Evolutionary conservation across 2,329 filamentous ascomycete genomes (phyloP).

Genomic region (Ascochyta pisi): DNA sequence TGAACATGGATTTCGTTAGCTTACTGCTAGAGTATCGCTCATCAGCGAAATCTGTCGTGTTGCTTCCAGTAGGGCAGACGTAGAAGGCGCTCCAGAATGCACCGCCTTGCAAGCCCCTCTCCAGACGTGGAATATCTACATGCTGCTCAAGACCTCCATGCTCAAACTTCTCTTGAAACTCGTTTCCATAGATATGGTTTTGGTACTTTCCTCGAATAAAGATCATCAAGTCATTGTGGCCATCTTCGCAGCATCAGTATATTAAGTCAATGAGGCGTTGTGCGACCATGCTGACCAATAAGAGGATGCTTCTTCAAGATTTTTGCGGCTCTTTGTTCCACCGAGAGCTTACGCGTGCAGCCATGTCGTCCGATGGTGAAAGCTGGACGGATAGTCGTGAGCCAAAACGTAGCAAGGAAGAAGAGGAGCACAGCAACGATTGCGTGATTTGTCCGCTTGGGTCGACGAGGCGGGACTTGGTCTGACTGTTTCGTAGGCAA

Average conservation of each 20-base stretch:
- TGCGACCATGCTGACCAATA: constrained; percentile 44
- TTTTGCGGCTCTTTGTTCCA: constrained; percentile 43
- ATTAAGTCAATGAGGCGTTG: not conserved
- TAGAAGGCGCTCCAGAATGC: constrained; percentile 94
- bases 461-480: not conserved
- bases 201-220: constrained; percentile 69
- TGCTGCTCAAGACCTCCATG: constrained; percentile 72
- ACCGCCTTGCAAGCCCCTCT: constrained; percentile 75
- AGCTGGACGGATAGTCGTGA: constrained; percentile 6
- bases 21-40: constrained; percentile 72
- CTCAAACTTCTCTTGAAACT: constrained; percentile 78
- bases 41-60: constrained; percentile 76
- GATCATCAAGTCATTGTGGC: constrained; percentile 87
- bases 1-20: constrained; percentile 25
- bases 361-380: constrained; percentile 5
- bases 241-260: constrained; percentile 64
- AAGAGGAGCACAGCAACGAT: constrained; percentile 19
- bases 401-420: constrained; percentile 12
- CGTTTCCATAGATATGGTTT: constrained; percentile 76
- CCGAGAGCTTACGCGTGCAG: constrained; percentile 21
- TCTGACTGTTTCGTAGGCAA: not conserved
- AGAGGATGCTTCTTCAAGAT: constrained; percentile 50
- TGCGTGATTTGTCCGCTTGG: constrained; percentile 8
- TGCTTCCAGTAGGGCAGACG: constrained; percentile 67
- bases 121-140: constrained; percentile 79